Base-by-base conservation (phyloP, 495 filamentous ascomycete genomes). In the Penicillium antarcticum region DNA sequence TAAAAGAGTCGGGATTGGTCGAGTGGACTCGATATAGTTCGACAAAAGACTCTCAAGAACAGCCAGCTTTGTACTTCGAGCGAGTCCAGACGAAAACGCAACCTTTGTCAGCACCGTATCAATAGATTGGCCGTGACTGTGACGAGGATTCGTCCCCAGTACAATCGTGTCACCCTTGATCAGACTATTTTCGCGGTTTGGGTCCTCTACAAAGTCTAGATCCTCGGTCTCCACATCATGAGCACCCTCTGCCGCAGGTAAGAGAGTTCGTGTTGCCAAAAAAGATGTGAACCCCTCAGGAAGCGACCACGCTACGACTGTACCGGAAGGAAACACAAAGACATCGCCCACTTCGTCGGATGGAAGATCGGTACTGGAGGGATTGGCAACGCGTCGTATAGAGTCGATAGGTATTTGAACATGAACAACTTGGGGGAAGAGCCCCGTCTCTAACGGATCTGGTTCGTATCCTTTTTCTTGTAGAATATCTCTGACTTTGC, bases 251-350 rank as follows among this genome's bases (percentile, higher is more conserved):
- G 92, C 91, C 1, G 92, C 91, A 0, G 84, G 83, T 1, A 87
- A 74, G 6, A 95, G 71, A 31, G 86, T 85, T 44, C 77, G 78
- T 5, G 85, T 85, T 3, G 92, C 86, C n/a, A 97, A 70, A 19
- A 80, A 81, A 13, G 79, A 81, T 11, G 87, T 84, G 16, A 88
- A 80, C 26, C 83, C 81, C 45, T 88, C 77, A 0, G 88, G 84
- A 2, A 96, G 76, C 6, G 84, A 84, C 94, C 94, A 98, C 24
- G 88, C 81, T 8, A 97, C 94, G 4, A 97, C 81, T n/a, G 91
- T 95, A 3, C 94, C 94, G 1, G 92, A 96, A 5, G 94, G 91
- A 58, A 98, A 98, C n/a, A 98, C 84, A 56, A 97, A 97, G 12
- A 97, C 79, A 65, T 97, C 94, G 11, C 91, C 91, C 44, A 83